Conservation (phyloP, 495 filamentous ascomycete species). For the Tuber melanosporum region DNA sequence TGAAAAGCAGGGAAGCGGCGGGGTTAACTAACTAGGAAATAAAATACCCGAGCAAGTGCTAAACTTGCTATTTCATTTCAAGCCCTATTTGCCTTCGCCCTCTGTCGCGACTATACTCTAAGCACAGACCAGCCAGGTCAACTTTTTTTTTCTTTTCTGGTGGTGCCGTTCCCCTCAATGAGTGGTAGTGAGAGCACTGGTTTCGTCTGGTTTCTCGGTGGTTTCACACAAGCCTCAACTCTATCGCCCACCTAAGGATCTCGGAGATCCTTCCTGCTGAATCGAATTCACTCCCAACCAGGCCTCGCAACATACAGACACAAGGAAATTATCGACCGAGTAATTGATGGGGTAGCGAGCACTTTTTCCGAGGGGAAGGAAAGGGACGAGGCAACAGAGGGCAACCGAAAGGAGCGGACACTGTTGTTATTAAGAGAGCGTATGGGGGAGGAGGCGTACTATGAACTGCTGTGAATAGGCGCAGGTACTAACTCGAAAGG, state of each 20-base stretch:
- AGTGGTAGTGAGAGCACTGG: not conserved
- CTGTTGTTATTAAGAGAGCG: constrained; percentile 12
- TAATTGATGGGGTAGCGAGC: constrained; percentile 23
- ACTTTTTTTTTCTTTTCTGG: constrained; percentile 23
- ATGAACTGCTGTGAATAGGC: constrained; percentile 18
- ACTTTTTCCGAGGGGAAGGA: constrained; percentile 10
- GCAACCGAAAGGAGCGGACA: constrained; percentile 12
- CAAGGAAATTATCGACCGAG: constrained; percentile 18
- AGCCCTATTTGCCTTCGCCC: constrained; percentile 29
- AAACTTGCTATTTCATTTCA: constrained; percentile 42
- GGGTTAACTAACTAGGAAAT: constrained; percentile 41
- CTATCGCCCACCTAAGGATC: constrained; percentile 37
- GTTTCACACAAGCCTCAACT: constrained; percentile 41
- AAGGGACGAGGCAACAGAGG: constrained; percentile 6
- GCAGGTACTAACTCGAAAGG: constrained; percentile 16
- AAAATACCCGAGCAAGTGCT: constrained; percentile 40
- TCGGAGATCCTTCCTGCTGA: constrained; percentile 35
- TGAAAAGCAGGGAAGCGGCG: constrained; percentile 34
- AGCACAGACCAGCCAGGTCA: constrained; percentile 31
- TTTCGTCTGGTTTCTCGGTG: constrained; percentile 31
- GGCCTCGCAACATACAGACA: constrained; percentile 39
- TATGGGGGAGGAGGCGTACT: constrained; percentile 15
- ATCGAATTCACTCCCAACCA: constrained; percentile 36
- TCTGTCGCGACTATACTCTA: constrained; percentile 28
- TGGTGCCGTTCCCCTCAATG: constrained; percentile 20